Conservation (phyloP, 2,329 filamentous ascomycete genomes). For the Trichoderma koningiopsis region DNA sequence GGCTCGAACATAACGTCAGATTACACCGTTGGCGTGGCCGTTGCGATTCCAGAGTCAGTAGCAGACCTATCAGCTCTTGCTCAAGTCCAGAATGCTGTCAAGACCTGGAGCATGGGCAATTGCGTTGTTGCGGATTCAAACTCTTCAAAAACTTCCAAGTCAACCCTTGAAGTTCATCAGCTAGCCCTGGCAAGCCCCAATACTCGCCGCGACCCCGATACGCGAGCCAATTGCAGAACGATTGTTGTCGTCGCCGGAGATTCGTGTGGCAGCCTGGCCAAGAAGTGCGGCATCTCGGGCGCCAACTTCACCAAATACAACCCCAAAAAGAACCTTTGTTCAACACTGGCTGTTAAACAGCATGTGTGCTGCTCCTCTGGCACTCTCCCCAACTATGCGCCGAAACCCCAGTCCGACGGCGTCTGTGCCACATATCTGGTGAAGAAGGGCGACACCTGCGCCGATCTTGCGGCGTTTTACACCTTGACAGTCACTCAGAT, state of each 20-base stretch:
- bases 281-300: constrained; percentile 32
- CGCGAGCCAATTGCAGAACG: too few species aligned
- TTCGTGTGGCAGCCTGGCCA: constrained; percentile 32
- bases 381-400: constrained; percentile 34
- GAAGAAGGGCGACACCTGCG: constrained; percentile 34
- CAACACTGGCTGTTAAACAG: constrained; percentile 33
- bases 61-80: too few species aligned
- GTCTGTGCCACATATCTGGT: constrained; percentile 35
- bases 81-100: too few species aligned
- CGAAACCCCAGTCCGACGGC: constrained; percentile 34
- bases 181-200: too few species aligned
- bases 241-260: constrained; percentile 12
- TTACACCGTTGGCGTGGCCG: too few species aligned
- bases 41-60: too few species aligned
- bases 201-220: too few species aligned
- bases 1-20: too few species aligned
- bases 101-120: too few species aligned
- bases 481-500: constrained; percentile 29
- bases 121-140: too few species aligned
- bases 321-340: constrained; percentile 32
- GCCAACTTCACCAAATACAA: constrained; percentile 36
- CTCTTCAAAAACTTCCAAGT: too few species aligned
- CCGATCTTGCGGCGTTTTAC: background rate
- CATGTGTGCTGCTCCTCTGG: constrained; percentile 38
- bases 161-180: too few species aligned